Conservation (phyloP, 352 stramenopile genomes). For the Pythium folliculosum region DNA sequence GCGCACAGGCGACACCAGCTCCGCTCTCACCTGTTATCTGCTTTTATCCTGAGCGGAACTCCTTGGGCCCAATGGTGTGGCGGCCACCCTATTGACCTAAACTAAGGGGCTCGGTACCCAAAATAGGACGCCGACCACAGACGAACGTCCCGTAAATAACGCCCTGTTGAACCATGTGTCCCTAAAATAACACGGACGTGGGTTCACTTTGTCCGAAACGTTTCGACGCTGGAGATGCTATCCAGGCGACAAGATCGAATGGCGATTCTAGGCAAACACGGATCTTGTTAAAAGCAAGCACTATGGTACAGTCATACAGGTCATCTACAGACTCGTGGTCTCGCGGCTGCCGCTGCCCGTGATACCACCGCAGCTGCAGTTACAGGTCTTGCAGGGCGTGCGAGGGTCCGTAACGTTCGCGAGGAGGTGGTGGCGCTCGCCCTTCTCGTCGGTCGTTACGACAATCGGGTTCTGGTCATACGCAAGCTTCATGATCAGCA, state of each 20-base stretch:
- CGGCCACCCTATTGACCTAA: slow-evolving; percentile 4
- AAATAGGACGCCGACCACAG: slow-evolving; percentile 13
- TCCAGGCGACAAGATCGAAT: neutral
- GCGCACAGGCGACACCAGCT: neutral
- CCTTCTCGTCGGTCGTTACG: slow-evolving; percentile 21
- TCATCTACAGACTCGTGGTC: slow-evolving; percentile 1
- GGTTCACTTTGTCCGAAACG: neutral
- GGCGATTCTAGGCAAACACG: neutral
- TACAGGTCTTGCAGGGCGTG: slow-evolving; percentile 16
- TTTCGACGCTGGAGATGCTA: neutral
- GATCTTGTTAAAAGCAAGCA: too few species aligned
- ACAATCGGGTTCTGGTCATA: slow-evolving; percentile 32
- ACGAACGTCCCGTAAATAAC: slow-evolving; percentile 20
- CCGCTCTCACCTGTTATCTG: neutral
- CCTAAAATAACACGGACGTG: slow-evolving; percentile 1
- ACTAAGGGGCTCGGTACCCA: slow-evolving; percentile 11
- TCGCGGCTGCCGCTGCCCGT: neutral
- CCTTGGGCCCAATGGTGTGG: slow-evolving; percentile 19
- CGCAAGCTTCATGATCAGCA: slow-evolving; percentile 50
- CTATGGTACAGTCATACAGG: neutral
- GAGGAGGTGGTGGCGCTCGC: slow-evolving; percentile 11
- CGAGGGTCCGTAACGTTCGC: neutral
- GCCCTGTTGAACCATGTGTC: neutral
- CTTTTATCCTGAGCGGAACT: neutral
- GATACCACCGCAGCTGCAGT: slow-evolving; percentile 19